A percentile compares a stretch with the other conserved stretches of the same genome.
Conservation (phyloP, 1,284 basidiomycete genomes). For the Malassezia psittaci region DNA sequence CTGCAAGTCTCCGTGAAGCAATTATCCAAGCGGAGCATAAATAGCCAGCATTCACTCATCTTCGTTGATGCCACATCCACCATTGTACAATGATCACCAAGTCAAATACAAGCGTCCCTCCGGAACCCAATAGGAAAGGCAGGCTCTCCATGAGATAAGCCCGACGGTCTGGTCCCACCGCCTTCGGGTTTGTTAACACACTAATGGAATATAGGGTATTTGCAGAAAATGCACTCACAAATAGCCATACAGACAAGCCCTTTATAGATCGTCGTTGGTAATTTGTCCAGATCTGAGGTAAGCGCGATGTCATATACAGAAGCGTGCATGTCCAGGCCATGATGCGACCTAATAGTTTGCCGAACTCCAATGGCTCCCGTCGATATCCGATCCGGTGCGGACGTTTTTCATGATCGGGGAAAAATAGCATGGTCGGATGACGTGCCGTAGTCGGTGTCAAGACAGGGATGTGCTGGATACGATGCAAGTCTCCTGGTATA, state of each 20-base stretch:
- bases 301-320: slow-evolving; percentile 45
- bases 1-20: slow-evolving; percentile 33
- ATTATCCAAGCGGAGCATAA: slow-evolving; percentile 13
- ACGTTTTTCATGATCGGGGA: not conserved
- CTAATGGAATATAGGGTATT: slow-evolving; percentile 39
- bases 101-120: slow-evolving; percentile 44
- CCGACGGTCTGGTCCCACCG: slow-evolving; percentile 15
- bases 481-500: not conserved
- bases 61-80: slow-evolving; percentile 23
- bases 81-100: slow-evolving; percentile 40
- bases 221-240: slow-evolving; percentile 39
- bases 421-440: slow-evolving; percentile 8
- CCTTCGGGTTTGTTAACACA: slow-evolving; percentile 30
- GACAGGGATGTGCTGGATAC: not conserved
- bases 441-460: not conserved
- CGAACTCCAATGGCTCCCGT: not conserved
- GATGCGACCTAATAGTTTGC: slow-evolving; percentile 30
- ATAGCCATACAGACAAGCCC: slow-evolving; percentile 40
- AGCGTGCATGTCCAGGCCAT: slow-evolving; percentile 42
- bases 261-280: slow-evolving; percentile 33
- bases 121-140: slow-evolving; percentile 39
- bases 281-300: slow-evolving; percentile 48
- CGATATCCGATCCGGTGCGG: not conserved
- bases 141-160: slow-evolving; percentile 35
- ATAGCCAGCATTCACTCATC: not conserved